Percentiles rank a stretch among this genome's conserved stretches.
Conservation (phyloP, 495 filamentous ascomycete genomes). For the Xylona heveae region DNA sequence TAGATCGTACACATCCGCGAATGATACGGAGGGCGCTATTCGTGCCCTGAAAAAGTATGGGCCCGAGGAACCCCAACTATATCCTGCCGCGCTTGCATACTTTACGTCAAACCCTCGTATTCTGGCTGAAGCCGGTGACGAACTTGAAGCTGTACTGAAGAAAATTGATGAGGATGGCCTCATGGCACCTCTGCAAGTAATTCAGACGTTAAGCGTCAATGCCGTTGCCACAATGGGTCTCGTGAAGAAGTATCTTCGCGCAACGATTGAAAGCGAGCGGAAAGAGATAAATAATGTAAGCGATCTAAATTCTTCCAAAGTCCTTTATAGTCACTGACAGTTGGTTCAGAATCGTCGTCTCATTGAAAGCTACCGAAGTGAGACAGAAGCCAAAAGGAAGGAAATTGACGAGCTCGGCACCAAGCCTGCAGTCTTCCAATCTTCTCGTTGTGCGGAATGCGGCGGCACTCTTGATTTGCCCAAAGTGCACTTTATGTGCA, state of each 20-base stretch:
- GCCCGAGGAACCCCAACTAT: slow-evolving; percentile 75
- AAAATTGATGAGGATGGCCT: slow-evolving; percentile 79
- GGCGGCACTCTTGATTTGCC: slow-evolving; percentile 57
- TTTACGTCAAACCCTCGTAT: slow-evolving; percentile 69
- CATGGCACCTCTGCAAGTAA: slow-evolving; percentile 91
- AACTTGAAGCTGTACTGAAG: slow-evolving; percentile 55
- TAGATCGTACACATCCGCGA: slow-evolving; percentile 82
- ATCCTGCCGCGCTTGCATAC: slow-evolving; percentile 81
- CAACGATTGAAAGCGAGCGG: slow-evolving; percentile 72
- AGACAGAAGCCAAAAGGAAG: slow-evolving; percentile 57
- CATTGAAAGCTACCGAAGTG: slow-evolving; percentile 64
- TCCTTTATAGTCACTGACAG: background rate
- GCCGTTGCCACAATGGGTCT: slow-evolving; percentile 90
- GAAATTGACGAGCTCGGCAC: slow-evolving; percentile 55
- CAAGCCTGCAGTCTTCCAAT: slow-evolving; percentile 77
- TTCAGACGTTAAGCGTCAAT: slow-evolving; percentile 72
- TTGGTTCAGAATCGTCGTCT: slow-evolving; percentile 45
- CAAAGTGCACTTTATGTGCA: slow-evolving; percentile 87
- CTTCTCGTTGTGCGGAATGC: slow-evolving; percentile 68
- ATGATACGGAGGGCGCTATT: slow-evolving; percentile 79
- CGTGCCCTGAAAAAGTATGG: slow-evolving; percentile 81
- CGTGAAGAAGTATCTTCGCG: slow-evolving; percentile 76
- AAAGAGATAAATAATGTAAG: slow-evolving; percentile 53
- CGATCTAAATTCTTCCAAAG: background rate
- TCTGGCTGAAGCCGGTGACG: slow-evolving; percentile 72